A percentile compares a stretch with the other conserved stretches of the same genome.
phyloP scores from a whole-genome alignment of 2,329 filamentous ascomycete species.

The Cladophialophora yegresii region DNA sequence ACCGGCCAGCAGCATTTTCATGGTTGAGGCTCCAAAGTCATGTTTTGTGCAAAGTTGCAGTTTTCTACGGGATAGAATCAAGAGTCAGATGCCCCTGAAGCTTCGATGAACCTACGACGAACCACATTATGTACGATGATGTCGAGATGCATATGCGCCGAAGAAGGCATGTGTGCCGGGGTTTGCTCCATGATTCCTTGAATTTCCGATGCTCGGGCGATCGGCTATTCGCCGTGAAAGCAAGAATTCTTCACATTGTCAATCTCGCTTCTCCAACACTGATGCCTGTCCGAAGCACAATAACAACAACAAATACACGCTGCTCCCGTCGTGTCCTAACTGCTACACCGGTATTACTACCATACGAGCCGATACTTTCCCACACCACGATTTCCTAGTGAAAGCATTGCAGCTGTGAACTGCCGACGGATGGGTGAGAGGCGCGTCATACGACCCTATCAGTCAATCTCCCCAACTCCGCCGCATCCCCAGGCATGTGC shows the following conservation, averaged over 20 bases:
- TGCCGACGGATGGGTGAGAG: neutral
- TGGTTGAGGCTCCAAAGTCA: too few species aligned
- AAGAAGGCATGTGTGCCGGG: constrained; percentile 1
- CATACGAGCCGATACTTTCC: neutral
- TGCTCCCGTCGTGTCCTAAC: neutral
- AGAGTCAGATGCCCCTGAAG: neutral
- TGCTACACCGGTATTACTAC: neutral
- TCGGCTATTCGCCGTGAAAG: neutral
- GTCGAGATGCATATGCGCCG: neutral
- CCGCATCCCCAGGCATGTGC: constrained; percentile 18
- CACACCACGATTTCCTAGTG: neutral
- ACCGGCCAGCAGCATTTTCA: neutral
- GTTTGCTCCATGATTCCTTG: neutral
- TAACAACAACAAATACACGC: neutral
- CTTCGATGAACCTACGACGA: neutral
- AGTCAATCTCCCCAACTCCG: constrained; percentile 20
- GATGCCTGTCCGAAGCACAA: constrained; percentile 1
- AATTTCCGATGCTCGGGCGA: neutral
- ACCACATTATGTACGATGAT: neutral
- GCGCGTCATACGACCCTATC: constrained; percentile 19
- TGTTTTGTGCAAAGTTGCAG: too few species aligned
- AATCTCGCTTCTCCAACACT: constrained; percentile 9
- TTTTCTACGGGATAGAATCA: neutral
- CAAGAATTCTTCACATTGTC: neutral
- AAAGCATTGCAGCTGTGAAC: neutral